A percentile compares a stretch with the other conserved stretches of the same genome.
These are phyloP conservation scores for Mycena olivaceomarginata DNA, from an alignment of 768 basidiomycete genomes.

Conservation along the genomic window DNA sequence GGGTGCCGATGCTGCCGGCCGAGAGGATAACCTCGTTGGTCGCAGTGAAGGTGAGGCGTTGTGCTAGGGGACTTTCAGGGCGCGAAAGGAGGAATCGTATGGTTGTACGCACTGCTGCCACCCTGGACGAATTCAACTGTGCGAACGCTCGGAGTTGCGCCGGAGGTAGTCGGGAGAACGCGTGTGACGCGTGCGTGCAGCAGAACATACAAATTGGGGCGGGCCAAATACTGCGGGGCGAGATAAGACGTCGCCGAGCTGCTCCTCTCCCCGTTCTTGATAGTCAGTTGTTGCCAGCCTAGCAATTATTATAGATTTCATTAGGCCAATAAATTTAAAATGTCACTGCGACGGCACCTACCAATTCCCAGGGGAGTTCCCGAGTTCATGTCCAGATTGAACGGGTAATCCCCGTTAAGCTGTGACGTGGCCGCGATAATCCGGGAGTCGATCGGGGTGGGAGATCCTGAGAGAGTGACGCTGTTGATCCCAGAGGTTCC, in stretches of 20 bases:
- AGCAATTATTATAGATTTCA: background rate
- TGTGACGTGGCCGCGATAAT: no score
- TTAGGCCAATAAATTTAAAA: background rate
- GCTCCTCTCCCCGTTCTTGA: background rate
- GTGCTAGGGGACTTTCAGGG: no score
- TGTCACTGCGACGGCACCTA: background rate
- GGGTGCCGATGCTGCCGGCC: background rate
- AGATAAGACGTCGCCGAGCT: constrained; percentile 54
- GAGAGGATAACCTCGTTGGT: background rate
- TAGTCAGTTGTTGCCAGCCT: background rate
- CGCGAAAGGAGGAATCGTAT: no score
- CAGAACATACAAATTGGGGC: constrained; percentile 54
- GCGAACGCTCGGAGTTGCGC: background rate
- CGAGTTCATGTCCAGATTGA: background rate
- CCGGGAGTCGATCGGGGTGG: background rate
- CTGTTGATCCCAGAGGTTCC: background rate
- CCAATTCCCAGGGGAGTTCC: background rate
- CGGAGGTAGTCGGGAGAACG: constrained; percentile 25
- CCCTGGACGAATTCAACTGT: background rate
- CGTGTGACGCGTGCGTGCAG: constrained; percentile 33
- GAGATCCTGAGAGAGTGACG: background rate
- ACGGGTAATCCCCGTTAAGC: background rate
- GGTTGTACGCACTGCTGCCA: background rate
- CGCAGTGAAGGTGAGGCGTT: background rate
- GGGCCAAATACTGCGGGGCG: constrained; percentile 47